phyloP scores from a whole-genome alignment of 306 rosid genomes.

The Lotus japonicus region DNA sequence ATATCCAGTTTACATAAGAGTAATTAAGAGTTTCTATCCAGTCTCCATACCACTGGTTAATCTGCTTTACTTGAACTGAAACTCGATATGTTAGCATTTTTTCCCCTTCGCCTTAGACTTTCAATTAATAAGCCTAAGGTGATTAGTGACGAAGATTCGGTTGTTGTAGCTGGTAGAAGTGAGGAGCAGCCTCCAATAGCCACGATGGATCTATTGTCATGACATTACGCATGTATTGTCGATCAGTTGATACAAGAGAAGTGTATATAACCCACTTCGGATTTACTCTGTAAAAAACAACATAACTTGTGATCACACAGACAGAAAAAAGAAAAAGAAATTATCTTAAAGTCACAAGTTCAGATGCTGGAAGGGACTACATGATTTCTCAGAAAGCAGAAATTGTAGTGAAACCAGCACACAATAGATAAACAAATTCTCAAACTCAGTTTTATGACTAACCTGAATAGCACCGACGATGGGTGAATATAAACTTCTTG shows the following conservation, averaged over 20 bases:
- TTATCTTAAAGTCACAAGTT: too few species aligned
- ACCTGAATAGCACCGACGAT: slow-evolving; percentile 90
- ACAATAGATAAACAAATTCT: neutral
- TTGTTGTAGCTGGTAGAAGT: slow-evolving; percentile 65
- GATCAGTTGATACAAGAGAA: slow-evolving; percentile 78
- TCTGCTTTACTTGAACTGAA: neutral
- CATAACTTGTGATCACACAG: neutral
- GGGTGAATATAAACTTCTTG: slow-evolving; percentile 92
- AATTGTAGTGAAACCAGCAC: neutral
- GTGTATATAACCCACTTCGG: slow-evolving; percentile 87
- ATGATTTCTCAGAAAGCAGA: slow-evolving; percentile 9
- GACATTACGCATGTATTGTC: slow-evolving; percentile 89
- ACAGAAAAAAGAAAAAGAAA: too few species aligned
- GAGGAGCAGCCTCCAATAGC: slow-evolving; percentile 81
- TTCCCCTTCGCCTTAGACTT: neutral
- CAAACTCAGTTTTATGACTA: slow-evolving; percentile 16
- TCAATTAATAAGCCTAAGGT: neutral
- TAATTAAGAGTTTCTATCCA: neutral
- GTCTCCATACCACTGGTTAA: neutral
- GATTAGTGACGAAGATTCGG: slow-evolving; percentile 38
- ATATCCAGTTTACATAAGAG: neutral
- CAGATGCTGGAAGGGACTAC: neutral
- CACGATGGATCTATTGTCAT: slow-evolving; percentile 72
- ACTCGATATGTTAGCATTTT: neutral
- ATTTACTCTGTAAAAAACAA: slow-evolving; percentile 63